Evolutionary conservation across 345 rosid genomes (phyloP).

Genomic region (Pistacia atlantica): DNA sequence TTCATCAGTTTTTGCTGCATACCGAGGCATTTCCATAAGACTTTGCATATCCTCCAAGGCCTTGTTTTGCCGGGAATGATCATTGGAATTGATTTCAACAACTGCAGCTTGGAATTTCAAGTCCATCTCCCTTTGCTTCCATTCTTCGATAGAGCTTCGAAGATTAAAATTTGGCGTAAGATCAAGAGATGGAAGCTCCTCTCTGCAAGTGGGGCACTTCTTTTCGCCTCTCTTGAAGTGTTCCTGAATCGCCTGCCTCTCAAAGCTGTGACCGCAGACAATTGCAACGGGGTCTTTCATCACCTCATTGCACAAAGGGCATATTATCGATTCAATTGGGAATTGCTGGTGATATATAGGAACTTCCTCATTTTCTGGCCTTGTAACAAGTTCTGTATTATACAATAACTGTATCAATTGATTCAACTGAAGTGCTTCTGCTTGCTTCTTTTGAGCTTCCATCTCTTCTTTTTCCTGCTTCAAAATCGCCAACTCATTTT

Average conservation of each 20-base stretch:
- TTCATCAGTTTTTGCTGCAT: conserved; percentile 34
- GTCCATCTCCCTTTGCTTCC: conserved; percentile 47
- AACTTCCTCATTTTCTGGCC: conserved; percentile 28
- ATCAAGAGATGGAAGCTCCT: conserved; percentile 37
- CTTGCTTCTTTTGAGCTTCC: conserved; percentile 55
- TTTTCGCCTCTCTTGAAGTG: conserved; percentile 36
- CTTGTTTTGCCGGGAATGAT: conserved; percentile 26
- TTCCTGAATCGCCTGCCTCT: conserved; percentile 47
- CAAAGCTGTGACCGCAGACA: conserved; percentile 54
- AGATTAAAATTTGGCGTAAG: conserved; percentile 48
- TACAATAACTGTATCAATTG: conserved; percentile 45
- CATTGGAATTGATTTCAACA: conserved; percentile 34
- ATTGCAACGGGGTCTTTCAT: conserved; percentile 56
- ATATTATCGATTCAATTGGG: conserved; percentile 39
- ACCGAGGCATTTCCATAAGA: conserved; percentile 33
- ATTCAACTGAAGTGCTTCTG: conserved; percentile 50
- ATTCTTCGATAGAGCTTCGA: conserved; percentile 45
- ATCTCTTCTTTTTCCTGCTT: conserved; percentile 49
- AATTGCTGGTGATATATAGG: conserved; percentile 21
- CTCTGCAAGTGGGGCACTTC: conserved; percentile 47
- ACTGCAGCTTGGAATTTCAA: conserved; percentile 40
- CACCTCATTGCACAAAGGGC: conserved; percentile 47
- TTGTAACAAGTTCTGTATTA: conserved; percentile 37
- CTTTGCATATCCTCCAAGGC: conserved; percentile 43
- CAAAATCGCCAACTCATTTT: conserved; percentile 41